Base-by-base conservation (phyloP, 225 moss, liverwort and hornwort genomes). In the Polytrichum commune region DNA sequence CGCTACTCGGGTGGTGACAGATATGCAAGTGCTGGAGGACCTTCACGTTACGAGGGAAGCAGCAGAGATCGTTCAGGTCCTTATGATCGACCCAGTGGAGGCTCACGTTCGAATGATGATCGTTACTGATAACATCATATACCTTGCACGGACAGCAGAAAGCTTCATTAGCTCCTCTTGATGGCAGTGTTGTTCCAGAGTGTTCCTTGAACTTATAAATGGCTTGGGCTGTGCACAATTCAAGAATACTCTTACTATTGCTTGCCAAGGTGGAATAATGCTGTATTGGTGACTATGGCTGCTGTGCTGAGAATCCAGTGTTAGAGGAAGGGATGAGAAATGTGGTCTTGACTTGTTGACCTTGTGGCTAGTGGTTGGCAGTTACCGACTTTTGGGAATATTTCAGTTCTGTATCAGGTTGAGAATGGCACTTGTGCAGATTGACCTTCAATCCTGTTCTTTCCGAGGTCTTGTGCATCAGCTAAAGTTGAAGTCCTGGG, bases 1-100 rank as follows among this genome's bases (percentile, higher is more conserved):
- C 92, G 96, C 63, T 92, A 93, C 69, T 80, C 91, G 77, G 95
- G 95, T 68, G 91, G 93, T 64, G 95, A 95, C 60, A 90, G 95
- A 13, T 95, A 95, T 83, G 78, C 79, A 53, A 72, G 76, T 60
- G 97, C 94, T 2, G 93, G 92, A 30, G 91, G 89, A 19, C 91
- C 91, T 2, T 93, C 94, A 1, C 90, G 97, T 0, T 98, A 93
- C 68, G 97, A 98, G 69, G 88, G 83, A 3, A 87, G 90, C 62
- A 83, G 88, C 69, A 83, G 95, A 74, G 98, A 93, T 64, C 91
- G 98, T 28, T 91, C 95, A 1, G 93, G 95, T 1, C 98, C 98
- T 30, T 98, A 98, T 82, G 93, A 92, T 63, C 94, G 95, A 8
- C 91, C 94, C 25, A 89, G 88, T 69, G 94, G 90, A 60, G 97